Evolutionary conservation across 768 basidiomycete genomes (phyloP).

Genomic region (Mycena floridula): DNA sequence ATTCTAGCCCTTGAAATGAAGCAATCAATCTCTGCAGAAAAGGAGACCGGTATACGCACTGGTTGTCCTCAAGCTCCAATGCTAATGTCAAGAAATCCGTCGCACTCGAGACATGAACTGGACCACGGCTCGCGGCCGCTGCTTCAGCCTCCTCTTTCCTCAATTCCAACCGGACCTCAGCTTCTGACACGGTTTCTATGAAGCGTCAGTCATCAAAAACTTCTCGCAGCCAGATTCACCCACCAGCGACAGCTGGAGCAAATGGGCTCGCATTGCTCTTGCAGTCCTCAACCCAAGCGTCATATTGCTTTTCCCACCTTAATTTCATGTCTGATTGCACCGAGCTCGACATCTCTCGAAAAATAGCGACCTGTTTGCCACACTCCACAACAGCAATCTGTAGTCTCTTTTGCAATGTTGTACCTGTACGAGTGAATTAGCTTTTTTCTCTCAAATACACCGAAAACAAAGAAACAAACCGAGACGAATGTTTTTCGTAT

Average conservation of each 20-base stretch:
- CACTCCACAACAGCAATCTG: neutral
- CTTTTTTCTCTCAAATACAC: neutral
- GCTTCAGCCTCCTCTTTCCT: slow-evolving; percentile 12
- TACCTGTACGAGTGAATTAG: neutral
- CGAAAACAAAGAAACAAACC: slow-evolving; percentile 14
- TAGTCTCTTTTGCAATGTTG: neutral
- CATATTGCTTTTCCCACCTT: slow-evolving; percentile 8
- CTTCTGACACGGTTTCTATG: slow-evolving; percentile 8
- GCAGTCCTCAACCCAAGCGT: slow-evolving; percentile 14
- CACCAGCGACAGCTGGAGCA: slow-evolving; percentile 3
- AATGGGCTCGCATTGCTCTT: slow-evolving; percentile 7
- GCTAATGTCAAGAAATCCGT: slow-evolving; percentile 6
- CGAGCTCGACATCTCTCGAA: neutral
- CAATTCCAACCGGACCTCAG: slow-evolving; percentile 8
- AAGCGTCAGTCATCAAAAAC: neutral
- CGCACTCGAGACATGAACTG: slow-evolving; percentile 7
- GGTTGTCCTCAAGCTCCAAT: slow-evolving; percentile 15
- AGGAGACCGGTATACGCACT: slow-evolving; percentile 9
- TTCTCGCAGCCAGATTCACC: neutral
- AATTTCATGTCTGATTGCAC: neutral
- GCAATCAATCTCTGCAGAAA: neutral
- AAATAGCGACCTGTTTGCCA: neutral
- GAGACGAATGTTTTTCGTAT: slow-evolving; percentile 17
- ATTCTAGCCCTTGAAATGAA: neutral
- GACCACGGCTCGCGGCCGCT: neutral